Base-by-base conservation (phyloP, 768 basidiomycete species). In the Rhizopogon roseolus region DNA sequence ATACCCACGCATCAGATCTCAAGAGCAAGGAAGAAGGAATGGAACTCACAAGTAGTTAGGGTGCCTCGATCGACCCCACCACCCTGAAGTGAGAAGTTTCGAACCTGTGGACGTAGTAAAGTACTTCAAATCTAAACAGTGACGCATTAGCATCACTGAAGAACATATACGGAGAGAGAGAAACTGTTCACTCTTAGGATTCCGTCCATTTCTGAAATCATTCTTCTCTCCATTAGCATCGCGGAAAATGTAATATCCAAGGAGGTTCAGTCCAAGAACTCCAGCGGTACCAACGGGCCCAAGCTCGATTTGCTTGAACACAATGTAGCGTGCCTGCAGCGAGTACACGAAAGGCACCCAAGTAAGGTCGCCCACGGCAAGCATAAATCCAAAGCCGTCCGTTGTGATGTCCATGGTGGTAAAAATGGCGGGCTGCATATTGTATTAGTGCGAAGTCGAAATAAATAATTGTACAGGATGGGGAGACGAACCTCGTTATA, bases 361-460 rank as follows among this genome's bases (percentile, higher is more conserved):
- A 17, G 85, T 71, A 28, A 98, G 81, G 64, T 98, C 93, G 40
- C 97, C 96, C 44, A 96, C 81, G 5, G 93, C 73, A 28, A 99
- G 86, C 97, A 99, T 99, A 79, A 94, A 98, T 6, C 97, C 97
- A 63, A 98, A 98, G 10, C 97, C 97, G 62, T 99, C 97, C 10
- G 90, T 90, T 3, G 88, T 95, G 65, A 99, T 95, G 64, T 99
- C 97, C 91, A 99, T 99, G 4, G 89, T 93, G 1, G 92, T 95
- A 54, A 98, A 78, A 59, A 99, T 79, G 9, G 90, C 88, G 2
- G 90, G 81, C 92, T 97, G 59, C 22, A 40, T 0, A 19, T 13
- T 16, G 34, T 5, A 19, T 43, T 25, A 6, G 22, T 28, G 37
- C 14, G 39, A 16, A 22, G 22, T 22, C 22, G 22, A 22, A 22